These are phyloP conservation scores for Bruguiera sexangula DNA, from an alignment of 345 rosid genomes.

Conservation along the genomic window DNA sequence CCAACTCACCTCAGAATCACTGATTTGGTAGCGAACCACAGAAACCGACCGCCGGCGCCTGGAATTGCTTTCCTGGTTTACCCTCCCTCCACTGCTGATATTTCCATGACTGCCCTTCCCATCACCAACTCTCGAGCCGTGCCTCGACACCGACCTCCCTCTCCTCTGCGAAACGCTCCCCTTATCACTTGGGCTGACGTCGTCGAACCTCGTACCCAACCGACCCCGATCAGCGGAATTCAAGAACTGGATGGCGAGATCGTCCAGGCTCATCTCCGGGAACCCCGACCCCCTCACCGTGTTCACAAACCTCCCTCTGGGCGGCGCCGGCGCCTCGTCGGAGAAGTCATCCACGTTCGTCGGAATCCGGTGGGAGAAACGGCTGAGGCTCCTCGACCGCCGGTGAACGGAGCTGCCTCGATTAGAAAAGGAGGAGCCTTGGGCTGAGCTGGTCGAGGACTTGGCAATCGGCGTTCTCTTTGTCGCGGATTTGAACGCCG, in stretches of 20 bases:
- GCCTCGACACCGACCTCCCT: slow-evolving; percentile 88
- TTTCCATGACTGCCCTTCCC: slow-evolving; percentile 34
- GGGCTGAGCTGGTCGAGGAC: slow-evolving; percentile 37
- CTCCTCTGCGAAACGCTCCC: slow-evolving; percentile 49
- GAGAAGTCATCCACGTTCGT: slow-evolving; percentile 27
- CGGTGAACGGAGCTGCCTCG: slow-evolving; percentile 44
- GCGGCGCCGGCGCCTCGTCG: slow-evolving; percentile 46
- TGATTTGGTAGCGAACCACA: slow-evolving; percentile 53
- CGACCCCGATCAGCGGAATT: slow-evolving; percentile 51
- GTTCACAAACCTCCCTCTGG: slow-evolving; percentile 76
- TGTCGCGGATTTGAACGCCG: slow-evolving; percentile 65
- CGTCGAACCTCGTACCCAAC: slow-evolving; percentile 34
- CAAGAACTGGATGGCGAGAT: slow-evolving; percentile 69
- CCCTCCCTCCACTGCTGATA: slow-evolving; percentile 36
- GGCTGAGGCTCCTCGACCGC: slow-evolving; percentile 83
- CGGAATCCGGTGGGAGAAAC: slow-evolving; percentile 55
- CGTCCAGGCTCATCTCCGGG: slow-evolving; percentile 81
- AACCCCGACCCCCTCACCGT: slow-evolving; percentile 77
- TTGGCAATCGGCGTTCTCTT: slow-evolving; percentile 42
- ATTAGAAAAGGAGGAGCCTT: slow-evolving; percentile 44
- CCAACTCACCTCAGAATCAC: slow-evolving; percentile 70
- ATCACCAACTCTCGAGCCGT: slow-evolving; percentile 26
- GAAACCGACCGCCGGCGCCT: slow-evolving; percentile 78
- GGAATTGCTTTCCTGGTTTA: slow-evolving; percentile 38
- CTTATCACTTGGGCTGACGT: slow-evolving; percentile 33